Evolutionary conservation across 2,329 filamentous ascomycete species (phyloP).

Genomic region (Salinomyces thailandicus): DNA sequence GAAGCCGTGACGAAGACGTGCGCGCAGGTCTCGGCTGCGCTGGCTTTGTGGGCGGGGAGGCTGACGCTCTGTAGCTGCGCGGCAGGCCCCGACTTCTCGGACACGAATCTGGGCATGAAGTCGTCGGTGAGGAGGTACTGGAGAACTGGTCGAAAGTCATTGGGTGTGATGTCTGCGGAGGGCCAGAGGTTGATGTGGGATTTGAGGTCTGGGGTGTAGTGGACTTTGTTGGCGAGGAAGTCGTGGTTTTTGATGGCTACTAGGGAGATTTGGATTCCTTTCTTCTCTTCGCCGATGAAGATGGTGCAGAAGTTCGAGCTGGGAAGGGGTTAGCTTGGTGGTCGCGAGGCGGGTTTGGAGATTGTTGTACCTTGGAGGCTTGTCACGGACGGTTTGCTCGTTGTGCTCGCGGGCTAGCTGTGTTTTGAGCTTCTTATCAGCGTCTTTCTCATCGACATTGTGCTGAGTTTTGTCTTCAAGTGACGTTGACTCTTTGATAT

Average conservation of each 20-base stretch:
- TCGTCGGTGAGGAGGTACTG: constrained; percentile 2
- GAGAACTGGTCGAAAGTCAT: constrained; percentile 1
- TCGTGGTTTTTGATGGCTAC: background rate
- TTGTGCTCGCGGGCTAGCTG: background rate
- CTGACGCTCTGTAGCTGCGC: background rate
- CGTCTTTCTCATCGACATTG: background rate
- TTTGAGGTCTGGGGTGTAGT: constrained; percentile 1
- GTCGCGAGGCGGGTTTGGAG: background rate
- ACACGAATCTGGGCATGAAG: constrained; percentile 5
- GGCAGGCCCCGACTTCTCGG: background rate
- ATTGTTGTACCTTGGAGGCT: background rate
- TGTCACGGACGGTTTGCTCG: background rate
- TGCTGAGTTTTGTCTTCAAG: background rate
- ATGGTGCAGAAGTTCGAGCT: constrained; percentile 4
- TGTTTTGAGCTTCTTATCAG: background rate
- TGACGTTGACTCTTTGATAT: too few species aligned
- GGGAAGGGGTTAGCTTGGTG: background rate
- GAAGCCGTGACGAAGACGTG: constrained; percentile 10
- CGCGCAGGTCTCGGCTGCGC: constrained; percentile 6
- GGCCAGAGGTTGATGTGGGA: background rate
- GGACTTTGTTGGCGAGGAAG: background rate
- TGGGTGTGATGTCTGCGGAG: background rate
- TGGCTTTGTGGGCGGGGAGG: too few species aligned
- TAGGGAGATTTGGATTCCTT: background rate
- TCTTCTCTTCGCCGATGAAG: constrained; percentile 3